phyloP scores from a whole-genome alignment of 2,329 filamentous ascomycete genomes.

The Mycosphaerella sp. region DNA sequence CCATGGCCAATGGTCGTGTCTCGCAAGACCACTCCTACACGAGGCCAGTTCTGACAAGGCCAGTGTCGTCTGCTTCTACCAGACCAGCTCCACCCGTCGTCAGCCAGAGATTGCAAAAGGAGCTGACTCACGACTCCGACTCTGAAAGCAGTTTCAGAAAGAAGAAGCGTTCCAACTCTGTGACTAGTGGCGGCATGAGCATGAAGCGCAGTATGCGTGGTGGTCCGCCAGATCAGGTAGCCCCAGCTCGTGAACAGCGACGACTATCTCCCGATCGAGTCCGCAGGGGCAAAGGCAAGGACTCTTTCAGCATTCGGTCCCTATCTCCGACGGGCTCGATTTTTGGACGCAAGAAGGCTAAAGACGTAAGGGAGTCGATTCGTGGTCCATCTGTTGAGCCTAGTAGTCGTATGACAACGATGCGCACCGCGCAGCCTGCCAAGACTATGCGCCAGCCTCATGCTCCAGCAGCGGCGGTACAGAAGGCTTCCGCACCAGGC shows the following conservation, averaged over 20 bases:
- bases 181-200: neutral
- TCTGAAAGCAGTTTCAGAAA: slow-evolving; percentile 73
- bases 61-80: slow-evolving; percentile 4
- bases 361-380: slow-evolving; percentile 26
- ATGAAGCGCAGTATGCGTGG: slow-evolving; percentile 72
- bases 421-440: slow-evolving; percentile 19
- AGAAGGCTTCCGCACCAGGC: neutral
- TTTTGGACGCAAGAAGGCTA: slow-evolving; percentile 35
- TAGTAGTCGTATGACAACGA: slow-evolving; percentile 17
- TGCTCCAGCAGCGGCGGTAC: slow-evolving; percentile 3
- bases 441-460: slow-evolving; percentile 7
- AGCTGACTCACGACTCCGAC: slow-evolving; percentile 39
- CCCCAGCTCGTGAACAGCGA: slow-evolving; percentile 30
- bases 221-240: slow-evolving; percentile 36
- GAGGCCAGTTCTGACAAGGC: slow-evolving; percentile 1
- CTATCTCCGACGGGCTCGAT: slow-evolving; percentile 59
- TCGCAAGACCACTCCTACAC: slow-evolving; percentile 15
- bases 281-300: slow-evolving; percentile 20
- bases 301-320: slow-evolving; percentile 58
- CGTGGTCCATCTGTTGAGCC: slow-evolving; percentile 26
- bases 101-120: slow-evolving; percentile 25
- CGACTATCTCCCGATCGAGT: slow-evolving; percentile 39
- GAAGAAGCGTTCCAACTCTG: slow-evolving; percentile 36
- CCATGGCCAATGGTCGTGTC: slow-evolving; percentile 10
- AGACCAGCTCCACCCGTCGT: slow-evolving; percentile 12